Conservation (phyloP, 495 filamentous ascomycete species). For the Hypoxylon lienhwacheense region DNA sequence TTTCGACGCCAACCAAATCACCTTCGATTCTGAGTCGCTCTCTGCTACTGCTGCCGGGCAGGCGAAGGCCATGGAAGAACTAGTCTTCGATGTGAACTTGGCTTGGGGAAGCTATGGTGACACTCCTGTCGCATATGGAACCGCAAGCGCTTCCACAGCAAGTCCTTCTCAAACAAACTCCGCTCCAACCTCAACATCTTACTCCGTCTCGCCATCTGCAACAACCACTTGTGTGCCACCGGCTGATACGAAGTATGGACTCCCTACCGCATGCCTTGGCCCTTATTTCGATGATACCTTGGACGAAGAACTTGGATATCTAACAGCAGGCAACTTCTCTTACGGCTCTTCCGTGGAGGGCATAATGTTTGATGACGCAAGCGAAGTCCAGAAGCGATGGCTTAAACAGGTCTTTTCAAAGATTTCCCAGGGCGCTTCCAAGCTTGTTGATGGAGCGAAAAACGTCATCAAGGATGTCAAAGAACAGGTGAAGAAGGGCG, state of each 20-base stretch:
- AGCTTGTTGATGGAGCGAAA: conserved; percentile 5
- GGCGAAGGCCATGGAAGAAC: conserved; percentile 8
- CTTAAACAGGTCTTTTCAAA: neutral
- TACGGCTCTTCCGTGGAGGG: conserved; percentile 3
- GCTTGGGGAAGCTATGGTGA: conserved; percentile 15
- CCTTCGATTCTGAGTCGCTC: conserved; percentile 5
- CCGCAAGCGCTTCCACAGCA: conserved; percentile 2
- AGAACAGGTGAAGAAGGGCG: conserved; percentile 3
- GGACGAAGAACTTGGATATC: conserved; percentile 8
- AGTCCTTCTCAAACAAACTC: neutral
- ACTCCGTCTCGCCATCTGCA: conserved; percentile 4
- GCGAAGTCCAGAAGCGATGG: neutral
- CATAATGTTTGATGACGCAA: conserved; percentile 4
- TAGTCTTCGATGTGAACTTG: conserved; percentile 14
- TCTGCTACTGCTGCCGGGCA: conserved; percentile 5
- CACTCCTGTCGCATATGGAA: conserved; percentile 5
- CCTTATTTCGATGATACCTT: conserved; percentile 15
- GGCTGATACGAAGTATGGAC: conserved; percentile 15
- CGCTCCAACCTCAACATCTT: conserved; percentile 3
- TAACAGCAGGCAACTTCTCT: conserved; percentile 7
- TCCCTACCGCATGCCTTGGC: conserved; percentile 14
- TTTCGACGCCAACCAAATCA: conserved; percentile 8
- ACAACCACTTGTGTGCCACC: conserved; percentile 8
- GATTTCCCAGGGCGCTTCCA: neutral
- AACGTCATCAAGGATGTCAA: neutral